Conservation (phyloP, 2,329 filamentous ascomycete species). For the Phaeophleospora eucalypticola region DNA sequence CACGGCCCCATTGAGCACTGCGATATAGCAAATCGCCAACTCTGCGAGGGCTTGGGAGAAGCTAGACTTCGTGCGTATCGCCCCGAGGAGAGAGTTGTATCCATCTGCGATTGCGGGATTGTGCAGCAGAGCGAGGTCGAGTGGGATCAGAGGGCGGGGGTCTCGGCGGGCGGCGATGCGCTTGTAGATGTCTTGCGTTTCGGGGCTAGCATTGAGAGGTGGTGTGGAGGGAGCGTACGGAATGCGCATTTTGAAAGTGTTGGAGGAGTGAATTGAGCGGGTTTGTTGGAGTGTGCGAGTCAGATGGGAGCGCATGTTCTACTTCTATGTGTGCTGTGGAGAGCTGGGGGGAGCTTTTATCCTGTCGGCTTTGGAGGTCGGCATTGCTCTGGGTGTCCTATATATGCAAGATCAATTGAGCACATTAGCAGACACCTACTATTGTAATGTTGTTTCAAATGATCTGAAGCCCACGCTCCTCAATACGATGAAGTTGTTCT, state of each 20-base stretch:
- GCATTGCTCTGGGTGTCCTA: no score
- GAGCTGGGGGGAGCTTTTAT: constrained; percentile 14
- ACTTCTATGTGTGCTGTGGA: background rate
- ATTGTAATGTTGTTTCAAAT: no score
- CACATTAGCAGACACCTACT: no score
- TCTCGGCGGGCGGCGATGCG: constrained; percentile 63
- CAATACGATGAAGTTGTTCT: no score
- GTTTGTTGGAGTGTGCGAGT: background rate
- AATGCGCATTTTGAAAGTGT: constrained; percentile 54
- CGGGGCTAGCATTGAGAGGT: constrained; percentile 49
- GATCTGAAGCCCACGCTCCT: no score
- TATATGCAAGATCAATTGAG: no score
- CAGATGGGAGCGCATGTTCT: background rate
- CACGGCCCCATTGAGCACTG: constrained; percentile 33
- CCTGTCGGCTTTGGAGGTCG: constrained; percentile 10
- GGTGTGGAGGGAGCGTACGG: constrained; percentile 59
- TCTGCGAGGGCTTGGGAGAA: constrained; percentile 31
- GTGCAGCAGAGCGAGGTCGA: constrained; percentile 75
- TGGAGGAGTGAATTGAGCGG: background rate
- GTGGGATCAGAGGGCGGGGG: constrained; percentile 65
- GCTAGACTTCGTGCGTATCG: constrained; percentile 34
- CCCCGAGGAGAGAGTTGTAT: constrained; percentile 66
- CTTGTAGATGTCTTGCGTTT: constrained; percentile 50
- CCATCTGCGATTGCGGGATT: constrained; percentile 70
- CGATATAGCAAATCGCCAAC: constrained; percentile 35